Evolutionary conservation across 2,329 filamentous ascomycete genomes (phyloP).

Genomic region (Akanthomyces muscarius): DNA sequence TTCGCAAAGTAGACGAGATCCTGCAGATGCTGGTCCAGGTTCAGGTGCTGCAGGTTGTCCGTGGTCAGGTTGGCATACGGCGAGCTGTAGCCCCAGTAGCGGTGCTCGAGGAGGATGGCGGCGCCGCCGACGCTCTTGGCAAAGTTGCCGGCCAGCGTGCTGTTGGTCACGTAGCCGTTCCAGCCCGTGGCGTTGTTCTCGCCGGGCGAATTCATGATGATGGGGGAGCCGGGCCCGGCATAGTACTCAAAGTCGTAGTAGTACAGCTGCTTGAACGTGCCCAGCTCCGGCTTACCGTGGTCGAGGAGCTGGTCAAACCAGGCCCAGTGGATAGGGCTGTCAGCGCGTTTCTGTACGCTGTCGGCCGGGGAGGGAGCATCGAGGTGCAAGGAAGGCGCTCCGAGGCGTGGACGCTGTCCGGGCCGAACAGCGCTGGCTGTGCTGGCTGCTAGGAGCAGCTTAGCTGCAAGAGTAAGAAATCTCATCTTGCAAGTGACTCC

Average conservation of each 20-base stretch:
- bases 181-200: constrained; percentile 49
- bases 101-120: constrained; percentile 70
- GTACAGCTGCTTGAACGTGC: constrained; percentile 66
- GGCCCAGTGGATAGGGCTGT: constrained; percentile 1
- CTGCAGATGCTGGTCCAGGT: constrained; percentile 71
- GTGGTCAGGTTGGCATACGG: constrained; percentile 60
- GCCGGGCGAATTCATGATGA: constrained; percentile 63
- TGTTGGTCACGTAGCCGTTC: constrained; percentile 63
- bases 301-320: constrained; percentile 55
- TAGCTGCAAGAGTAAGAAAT: constrained; percentile 9
- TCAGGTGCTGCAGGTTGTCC: constrained; percentile 68
- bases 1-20: constrained; percentile 74
- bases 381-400: background rate
- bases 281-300: constrained; percentile 53
- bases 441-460: constrained; percentile 12
- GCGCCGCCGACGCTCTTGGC: constrained; percentile 64
- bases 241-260: constrained; percentile 76
- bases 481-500: background rate
- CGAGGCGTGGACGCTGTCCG: background rate
- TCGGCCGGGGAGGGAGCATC: background rate
- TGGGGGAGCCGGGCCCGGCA: constrained; percentile 69
- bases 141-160: constrained; percentile 63
- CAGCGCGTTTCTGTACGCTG: constrained; percentile 14
- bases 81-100: constrained; percentile 77
- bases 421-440: background rate